A percentile compares a stretch with the other conserved stretches of the same genome.
Conservation (phyloP, 2,329 filamentous ascomycete species). For the Aureobasidium sp. region DNA sequence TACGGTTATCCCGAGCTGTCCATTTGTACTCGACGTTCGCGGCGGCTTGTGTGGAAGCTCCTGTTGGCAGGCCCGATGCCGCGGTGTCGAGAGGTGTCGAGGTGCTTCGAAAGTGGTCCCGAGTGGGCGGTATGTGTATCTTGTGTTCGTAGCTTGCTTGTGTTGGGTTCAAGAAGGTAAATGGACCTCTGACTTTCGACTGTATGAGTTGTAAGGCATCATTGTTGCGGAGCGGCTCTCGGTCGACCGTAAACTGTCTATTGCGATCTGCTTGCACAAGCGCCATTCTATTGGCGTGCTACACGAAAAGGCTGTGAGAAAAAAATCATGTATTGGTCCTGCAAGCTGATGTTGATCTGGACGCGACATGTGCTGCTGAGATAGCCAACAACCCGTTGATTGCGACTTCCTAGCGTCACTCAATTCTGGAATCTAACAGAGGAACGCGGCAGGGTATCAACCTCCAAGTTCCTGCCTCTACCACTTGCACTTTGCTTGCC, state of each 20-base stretch:
- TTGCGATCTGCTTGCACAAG: constrained; percentile 21
- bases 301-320: not conserved
- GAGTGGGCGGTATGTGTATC: not conserved
- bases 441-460: not conserved
- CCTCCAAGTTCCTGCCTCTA: not conserved
- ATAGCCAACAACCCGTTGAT: not conserved
- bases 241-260: constrained; percentile 25
- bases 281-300: not conserved
- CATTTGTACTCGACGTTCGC: constrained; percentile 30
- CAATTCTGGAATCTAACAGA: not conserved
- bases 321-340: not conserved
- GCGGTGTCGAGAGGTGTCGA: not conserved
- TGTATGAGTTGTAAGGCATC: constrained; percentile 23
- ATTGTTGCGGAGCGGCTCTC: constrained; percentile 24
- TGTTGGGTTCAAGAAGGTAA: constrained; percentile 47
- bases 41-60: not conserved
- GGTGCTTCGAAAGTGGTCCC: not conserved
- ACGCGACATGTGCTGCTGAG: not conserved
- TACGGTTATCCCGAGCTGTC: constrained; percentile 39
- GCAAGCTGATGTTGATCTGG: not conserved
- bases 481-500: not conserved
- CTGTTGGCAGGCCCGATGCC: not conserved
- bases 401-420: not conserved
- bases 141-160: constrained; percentile 29
- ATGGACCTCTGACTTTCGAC: constrained; percentile 32